Percentiles rank a stretch among this genome's conserved stretches.
Conservation (phyloP, 176 grass and related monocot species). For the barley (Hordeum vulgare) region MorexV3_pseudomolecules_assembly NC_058524.1:623081172-623081671, state of each 20-base stretch:
- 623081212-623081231: background rate
- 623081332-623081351: conserved; percentile 12
- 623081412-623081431: background rate
- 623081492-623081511: background rate
- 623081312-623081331: conserved; percentile 10
- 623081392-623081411: background rate
- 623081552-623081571: conserved; percentile 1
- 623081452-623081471: too few relatives aligned
- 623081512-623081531: background rate
- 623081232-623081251: background rate
- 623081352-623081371: background rate
- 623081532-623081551: background rate
- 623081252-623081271: conserved; percentile 15
- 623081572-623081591: background rate
- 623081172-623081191: background rate
- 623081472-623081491: background rate
- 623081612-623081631: background rate
- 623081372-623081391: background rate
- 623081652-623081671: background rate
- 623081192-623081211: background rate
- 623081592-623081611: background rate
- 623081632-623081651: too few relatives aligned
- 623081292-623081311: background rate
- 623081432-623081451: background rate
- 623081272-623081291: background rate